Conservation (phyloP, 441 rosid species). For the Croton laevigatus region DNA sequence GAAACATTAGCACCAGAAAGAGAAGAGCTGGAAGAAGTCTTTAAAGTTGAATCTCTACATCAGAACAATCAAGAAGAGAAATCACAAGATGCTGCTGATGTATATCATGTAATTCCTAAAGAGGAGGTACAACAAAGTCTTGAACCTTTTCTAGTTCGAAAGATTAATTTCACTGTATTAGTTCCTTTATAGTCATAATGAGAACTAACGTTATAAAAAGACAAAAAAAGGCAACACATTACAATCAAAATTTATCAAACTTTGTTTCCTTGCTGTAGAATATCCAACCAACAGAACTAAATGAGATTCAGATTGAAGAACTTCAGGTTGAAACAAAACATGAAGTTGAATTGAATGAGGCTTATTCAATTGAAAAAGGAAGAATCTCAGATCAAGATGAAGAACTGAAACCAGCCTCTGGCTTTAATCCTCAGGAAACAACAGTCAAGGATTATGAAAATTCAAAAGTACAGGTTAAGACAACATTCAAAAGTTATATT, state of each 20-base stretch:
- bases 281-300: constrained; percentile 15
- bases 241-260: background rate
- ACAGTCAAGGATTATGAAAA: background rate
- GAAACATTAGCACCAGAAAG: constrained; percentile 2
- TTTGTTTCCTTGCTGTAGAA: constrained; percentile 22
- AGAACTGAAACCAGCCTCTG: constrained; percentile 13
- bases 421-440: constrained; percentile 28
- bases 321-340: constrained; percentile 22
- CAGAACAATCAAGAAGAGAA: constrained; percentile 22
- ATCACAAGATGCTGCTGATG: background rate
- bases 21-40: constrained; percentile 15
- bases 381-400: constrained; percentile 13
- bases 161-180: background rate
- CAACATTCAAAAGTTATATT: background rate
- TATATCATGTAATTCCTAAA: constrained; percentile 2
- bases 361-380: constrained; percentile 18
- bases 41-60: constrained; percentile 27
- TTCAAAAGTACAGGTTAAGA: background rate
- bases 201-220: background rate
- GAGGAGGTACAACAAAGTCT: constrained; percentile 24
- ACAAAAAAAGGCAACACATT: background rate
- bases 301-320: constrained; percentile 24
- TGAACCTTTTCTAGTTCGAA: constrained; percentile 19
- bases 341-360: constrained; percentile 16
- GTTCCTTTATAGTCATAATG: background rate